Evolutionary conservation across 2,329 filamentous ascomycete genomes (phyloP).

Genomic region (Colletotrichum acutatum): DNA sequence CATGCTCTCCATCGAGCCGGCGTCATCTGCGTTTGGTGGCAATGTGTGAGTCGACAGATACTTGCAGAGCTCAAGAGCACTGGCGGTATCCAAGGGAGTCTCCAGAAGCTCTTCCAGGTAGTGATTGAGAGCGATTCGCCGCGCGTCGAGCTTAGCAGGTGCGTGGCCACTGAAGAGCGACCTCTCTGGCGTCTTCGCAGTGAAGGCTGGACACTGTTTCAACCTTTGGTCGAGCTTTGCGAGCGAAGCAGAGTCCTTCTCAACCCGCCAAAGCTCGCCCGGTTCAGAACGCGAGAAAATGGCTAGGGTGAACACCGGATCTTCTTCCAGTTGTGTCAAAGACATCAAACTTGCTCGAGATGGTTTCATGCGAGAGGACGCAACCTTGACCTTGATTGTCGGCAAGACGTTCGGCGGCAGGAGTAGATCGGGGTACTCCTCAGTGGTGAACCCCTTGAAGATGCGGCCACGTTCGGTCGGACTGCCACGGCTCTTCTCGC

Average conservation of each 20-base stretch:
- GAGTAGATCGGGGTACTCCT: conserved; percentile 87
- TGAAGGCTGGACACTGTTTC: conserved; percentile 78
- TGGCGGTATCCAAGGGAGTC: conserved; percentile 79
- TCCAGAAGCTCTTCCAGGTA: conserved; percentile 91
- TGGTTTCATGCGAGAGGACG: conserved; percentile 94
- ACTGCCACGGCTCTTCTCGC: conserved; percentile 48
- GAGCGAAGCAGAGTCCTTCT: conserved; percentile 88
- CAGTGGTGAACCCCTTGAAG: conserved; percentile 82
- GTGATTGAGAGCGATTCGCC: conserved; percentile 80
- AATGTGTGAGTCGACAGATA: conserved; percentile 80
- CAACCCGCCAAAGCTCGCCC: conserved; percentile 89
- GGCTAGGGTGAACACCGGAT: conserved; percentile 92
- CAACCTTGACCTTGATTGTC: conserved; percentile 86
- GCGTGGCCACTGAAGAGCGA: conserved; percentile 91
- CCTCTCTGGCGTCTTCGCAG: conserved; percentile 83
- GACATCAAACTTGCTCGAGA: conserved; percentile 87
- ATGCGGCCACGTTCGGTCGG: conserved; percentile 63
- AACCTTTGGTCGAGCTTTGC: conserved; percentile 85
- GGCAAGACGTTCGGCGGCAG: conserved; percentile 89
- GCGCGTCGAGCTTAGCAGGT: conserved; percentile 90
- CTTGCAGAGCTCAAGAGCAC: conserved; percentile 84
- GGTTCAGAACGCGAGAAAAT: conserved; percentile 81
- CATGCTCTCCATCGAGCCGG: conserved; percentile 45
- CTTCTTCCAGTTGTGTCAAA: conserved; percentile 84
- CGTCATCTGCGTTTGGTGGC: conserved; percentile 71